Base-by-base conservation (phyloP, 129 eudicot species). In the Scalesia atractyloides region DNA sequence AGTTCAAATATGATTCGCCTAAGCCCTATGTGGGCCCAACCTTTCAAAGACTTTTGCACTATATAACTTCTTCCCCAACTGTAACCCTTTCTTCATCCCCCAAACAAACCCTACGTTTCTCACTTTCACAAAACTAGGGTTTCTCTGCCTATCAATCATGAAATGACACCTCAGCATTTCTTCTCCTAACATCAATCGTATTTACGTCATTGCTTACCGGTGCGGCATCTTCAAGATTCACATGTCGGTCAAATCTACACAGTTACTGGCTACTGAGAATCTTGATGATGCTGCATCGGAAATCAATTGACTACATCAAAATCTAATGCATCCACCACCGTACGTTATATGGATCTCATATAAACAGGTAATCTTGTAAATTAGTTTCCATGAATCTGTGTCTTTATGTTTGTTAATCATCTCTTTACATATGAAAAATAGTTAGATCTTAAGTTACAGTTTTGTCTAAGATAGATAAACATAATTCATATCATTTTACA, bases 251-350 rank as follows among this genome's bases (percentile, higher is more conserved):
- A 64, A 64, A 65, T 74, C 52, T 34, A 3, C 10, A 0, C 4
- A 4, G 72, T 50, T 37, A 8, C 0, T 33, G 14, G 46, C 56
- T 15, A 15, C 22, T 77, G 81, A 77, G 81, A 77, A 77, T 77
- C 82, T 64, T 78, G 82, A 78, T 78, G 82, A 78, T 78, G 82
- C 77, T 78, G 77, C 82, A 71, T 78, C 68, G 19, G 82, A 48
- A 62, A 64, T 78, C 73, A 78, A 64, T 70, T 63, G 82, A 78
- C 77, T 62, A 14, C 37, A 62, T 39, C n/a, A n/a, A 52, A 36
- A 41, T 53, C 39, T n/a, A 46, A 37, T 10, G 53, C 39, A 39
- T 51, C 44, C 0, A 5, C 46, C 53, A 51, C 14, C 15, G 17
- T 39, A 39, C 44, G 44, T 49, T 60, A 3, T 41, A 6, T 33